Base-by-base conservation (phyloP, 768 basidiomycete species). In the Termitomyces sp. region DNA sequence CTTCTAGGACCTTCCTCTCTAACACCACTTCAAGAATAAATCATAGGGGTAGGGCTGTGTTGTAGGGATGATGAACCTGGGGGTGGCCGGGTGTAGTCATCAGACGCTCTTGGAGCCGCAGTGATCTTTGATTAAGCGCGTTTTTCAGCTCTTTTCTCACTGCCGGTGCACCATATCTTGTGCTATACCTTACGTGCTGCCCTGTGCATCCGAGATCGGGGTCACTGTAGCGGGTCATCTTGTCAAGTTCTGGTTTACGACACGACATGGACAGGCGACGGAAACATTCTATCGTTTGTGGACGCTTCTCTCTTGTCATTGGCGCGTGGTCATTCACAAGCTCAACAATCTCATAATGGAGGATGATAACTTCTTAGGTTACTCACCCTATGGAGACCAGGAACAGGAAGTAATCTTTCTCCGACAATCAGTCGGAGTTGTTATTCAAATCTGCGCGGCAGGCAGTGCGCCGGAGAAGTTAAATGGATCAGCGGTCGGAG, bases 61-160 rank as follows among this genome's bases (percentile, higher is more conserved):
- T n/a, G 4, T 29, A 29, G 25, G 14, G 25, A 35, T 23, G 42
- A 25, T 43, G 25, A 25, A 25, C 43, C 23, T 27, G 16, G 25
- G 5, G 35, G 11, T 5, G 35, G 14, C 50, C 31, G 25, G n/a
- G 21, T 31, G 11, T 41, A 34, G 11, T 17, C 52, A 34, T 58
- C 57, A 48, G 45, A 49, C 51, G 8, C 57, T 49, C 46, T 56
- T 52, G 53, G 42, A 47, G 54, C 49, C 23, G 44, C 38, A 44
- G 43, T 42, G 37, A 55, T 52, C 29, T 51, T 2, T 55, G n/a
- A 59, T 54, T 35, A 46, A 32, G 45, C 46, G 19, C 7, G 19
- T 48, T 35, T 17, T 17, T 34, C 21, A 49, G 21, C 9, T 6
- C 14, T 32, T 37, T 59, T 55, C 54, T 53, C 38, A 46, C 51